phyloP scores from a whole-genome alignment of 1,284 basidiomycete genomes.

The Boletus sp. region DNA sequence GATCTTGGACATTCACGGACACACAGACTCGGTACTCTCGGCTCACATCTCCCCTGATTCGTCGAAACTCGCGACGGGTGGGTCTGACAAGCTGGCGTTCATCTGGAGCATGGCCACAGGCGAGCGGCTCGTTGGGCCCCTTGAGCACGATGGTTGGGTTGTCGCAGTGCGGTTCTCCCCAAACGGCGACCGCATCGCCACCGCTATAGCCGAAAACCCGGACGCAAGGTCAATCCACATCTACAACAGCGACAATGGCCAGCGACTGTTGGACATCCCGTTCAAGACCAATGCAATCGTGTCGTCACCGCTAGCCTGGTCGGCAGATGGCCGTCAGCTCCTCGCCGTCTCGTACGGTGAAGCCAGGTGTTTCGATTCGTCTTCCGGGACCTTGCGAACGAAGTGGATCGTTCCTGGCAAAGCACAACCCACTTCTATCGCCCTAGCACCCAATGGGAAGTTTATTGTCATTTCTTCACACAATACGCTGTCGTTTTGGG shows the following conservation, averaged over 20 bases:
- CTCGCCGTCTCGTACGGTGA: neutral
- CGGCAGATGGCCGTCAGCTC: neutral
- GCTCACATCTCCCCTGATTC: constrained; percentile 3
- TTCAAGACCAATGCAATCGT: neutral
- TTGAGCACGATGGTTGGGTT: neutral
- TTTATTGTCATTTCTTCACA: neutral
- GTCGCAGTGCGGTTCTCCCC: constrained; percentile 2
- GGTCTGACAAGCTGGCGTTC: neutral
- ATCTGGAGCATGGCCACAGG: neutral
- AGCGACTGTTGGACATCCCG: neutral
- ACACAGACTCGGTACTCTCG: neutral
- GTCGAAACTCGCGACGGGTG: neutral
- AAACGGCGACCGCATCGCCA: constrained; percentile 1
- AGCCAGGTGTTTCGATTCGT: neutral
- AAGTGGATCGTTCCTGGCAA: neutral
- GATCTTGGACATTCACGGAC: neutral
- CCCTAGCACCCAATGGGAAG: neutral
- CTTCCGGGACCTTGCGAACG: neutral
- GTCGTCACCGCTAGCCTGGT: neutral
- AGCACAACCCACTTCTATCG: neutral
- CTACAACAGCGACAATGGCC: neutral
- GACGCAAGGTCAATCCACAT: neutral
- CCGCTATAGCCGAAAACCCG: neutral
- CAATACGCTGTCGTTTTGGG: neutral
- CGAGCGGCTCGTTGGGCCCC: neutral